phyloP scores from a whole-genome alignment of 441 rosid species.

The Bocquillonia castaneifolia region DNA sequence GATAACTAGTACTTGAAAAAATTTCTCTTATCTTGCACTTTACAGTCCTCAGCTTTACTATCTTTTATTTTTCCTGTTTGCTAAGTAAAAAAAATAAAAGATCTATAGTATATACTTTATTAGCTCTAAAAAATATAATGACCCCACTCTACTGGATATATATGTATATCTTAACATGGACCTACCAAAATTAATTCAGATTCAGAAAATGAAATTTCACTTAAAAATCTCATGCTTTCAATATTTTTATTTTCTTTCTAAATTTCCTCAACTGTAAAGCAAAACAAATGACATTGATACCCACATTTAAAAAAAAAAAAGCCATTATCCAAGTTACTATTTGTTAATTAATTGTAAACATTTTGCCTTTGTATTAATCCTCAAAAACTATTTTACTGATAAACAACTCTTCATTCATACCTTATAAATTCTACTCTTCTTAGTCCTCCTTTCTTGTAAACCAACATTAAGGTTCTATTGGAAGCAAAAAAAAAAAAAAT shows the following conservation, averaged over 20 bases:
- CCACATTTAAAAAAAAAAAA: not conserved
- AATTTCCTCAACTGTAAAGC: slow-evolving; percentile 24
- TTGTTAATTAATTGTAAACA: not conserved
- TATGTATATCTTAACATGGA: slow-evolving; percentile 20
- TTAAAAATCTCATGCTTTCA: slow-evolving; percentile 18
- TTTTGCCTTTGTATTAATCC: too few relatives aligned
- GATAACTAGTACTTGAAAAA: not conserved
- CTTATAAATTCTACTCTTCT: slow-evolving; percentile 22
- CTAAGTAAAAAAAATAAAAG: too few relatives aligned
- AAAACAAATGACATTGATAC: slow-evolving; percentile 13
- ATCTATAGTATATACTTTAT: not conserved
- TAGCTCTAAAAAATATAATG: slow-evolving; percentile 10
- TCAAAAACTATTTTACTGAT: not conserved
- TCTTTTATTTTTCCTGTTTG: not conserved
- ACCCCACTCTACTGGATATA: slow-evolving; percentile 17
- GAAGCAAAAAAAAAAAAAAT: not conserved
- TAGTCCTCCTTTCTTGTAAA: not conserved
- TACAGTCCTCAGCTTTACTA: slow-evolving; percentile 1
- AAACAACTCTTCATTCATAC: not conserved
- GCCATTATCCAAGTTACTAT: not conserved
- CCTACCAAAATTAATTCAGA: slow-evolving; percentile 25
- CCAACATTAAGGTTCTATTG: slow-evolving; percentile 10
- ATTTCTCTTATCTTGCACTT: not conserved
- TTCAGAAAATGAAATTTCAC: slow-evolving; percentile 27
- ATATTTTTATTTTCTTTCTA: not conserved